Evolutionary conservation across 1,284 basidiomycete species (phyloP), one percentile per base, ranked within the genome.

Genomic region (Papiliotrema nemorosa): DNA sequence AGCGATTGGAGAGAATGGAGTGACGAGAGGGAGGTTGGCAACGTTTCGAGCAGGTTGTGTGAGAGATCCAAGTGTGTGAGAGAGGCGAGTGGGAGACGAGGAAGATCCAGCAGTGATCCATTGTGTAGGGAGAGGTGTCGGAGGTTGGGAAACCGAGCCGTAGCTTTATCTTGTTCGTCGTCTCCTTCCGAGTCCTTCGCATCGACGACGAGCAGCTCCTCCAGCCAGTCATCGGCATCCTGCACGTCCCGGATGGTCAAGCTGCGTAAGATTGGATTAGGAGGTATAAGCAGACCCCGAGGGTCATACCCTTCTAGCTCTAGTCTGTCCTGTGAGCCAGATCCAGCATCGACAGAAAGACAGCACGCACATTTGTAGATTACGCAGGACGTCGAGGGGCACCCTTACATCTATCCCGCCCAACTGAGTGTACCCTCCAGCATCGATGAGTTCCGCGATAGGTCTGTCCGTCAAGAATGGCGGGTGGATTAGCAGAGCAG

Each of bases 11-110:
- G 86, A 54, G 84, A 86, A 63, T 85, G 83, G 7, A 97, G 81
- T 0, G 78, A 68, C 5, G 84, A 81, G 18, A 97, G 80, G 0
- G 70, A 62, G 1, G 67, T 41, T 0, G 73, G 72, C 6, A 97
- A 79, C 0, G 80, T 75, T 25, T 79, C 74, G 5, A 97, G 82
- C 2, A 96, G 81, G 27, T 88, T 92, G 53, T 85, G 84, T 1
- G 89, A 91, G 10, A 93, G 79, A 66, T 93, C 91, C 58, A 96
- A 84, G 66, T 96, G 90, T 3, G 90, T 93, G 21, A 98, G 82
- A 31, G 80, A 82, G 0, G 89, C 86, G 70, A 93, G 91, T 0
- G 91, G 84, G 25, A 90, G 78, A 2, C 47, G 24, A 3, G 73
- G 73, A 20, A 75, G 57, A 16, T 56, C 51, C 14, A 75, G 59